Evolutionary conservation across 352 stramenopile species (phyloP).

Genomic region (Phytopythium boreale): DNA sequence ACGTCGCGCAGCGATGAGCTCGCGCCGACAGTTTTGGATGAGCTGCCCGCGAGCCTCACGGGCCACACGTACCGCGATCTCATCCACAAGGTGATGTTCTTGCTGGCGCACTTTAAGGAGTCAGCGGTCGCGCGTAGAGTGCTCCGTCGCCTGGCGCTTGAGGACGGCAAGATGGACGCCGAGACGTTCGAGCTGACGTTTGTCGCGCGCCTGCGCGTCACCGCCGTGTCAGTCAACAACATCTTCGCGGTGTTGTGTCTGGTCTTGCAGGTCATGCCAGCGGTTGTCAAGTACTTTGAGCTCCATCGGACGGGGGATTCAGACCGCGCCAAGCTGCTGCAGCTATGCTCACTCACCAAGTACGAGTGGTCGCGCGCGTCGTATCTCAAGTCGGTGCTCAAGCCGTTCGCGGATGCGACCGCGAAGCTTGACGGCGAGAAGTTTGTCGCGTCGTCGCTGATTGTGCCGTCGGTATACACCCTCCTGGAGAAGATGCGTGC

Average conservation of each 20-base stretch:
- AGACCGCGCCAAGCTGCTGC: constrained; percentile 69
- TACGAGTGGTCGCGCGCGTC: constrained; percentile 70
- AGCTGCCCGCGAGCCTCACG: constrained; percentile 55
- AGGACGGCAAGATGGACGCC: constrained; percentile 39
- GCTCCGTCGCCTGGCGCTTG: constrained; percentile 41
- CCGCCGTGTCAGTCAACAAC: constrained; percentile 37
- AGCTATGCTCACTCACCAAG: constrained; percentile 55
- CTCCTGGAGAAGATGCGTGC: constrained; percentile 60
- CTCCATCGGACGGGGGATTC: constrained; percentile 51
- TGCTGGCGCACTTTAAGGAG: constrained; percentile 69
- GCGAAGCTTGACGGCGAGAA: constrained; percentile 55
- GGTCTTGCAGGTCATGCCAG: constrained; percentile 48
- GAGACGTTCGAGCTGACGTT: constrained; percentile 45
- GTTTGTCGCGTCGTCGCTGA: constrained; percentile 59
- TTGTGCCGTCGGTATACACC: constrained; percentile 69
- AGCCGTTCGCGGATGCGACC: constrained; percentile 62
- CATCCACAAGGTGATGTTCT: constrained; percentile 59
- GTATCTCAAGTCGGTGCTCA: constrained; percentile 58
- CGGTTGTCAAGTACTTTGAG: constrained; percentile 60
- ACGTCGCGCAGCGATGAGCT: constrained; percentile 15
- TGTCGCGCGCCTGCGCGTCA: constrained; percentile 29
- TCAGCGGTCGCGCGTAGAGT: constrained; percentile 38
- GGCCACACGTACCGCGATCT: constrained; percentile 67
- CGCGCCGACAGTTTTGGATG: constrained; percentile 45
- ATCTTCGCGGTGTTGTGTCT: constrained; percentile 53